Evolutionary conservation across 768 basidiomycete species (phyloP).

Genomic region (Boletus coccyginus): DNA sequence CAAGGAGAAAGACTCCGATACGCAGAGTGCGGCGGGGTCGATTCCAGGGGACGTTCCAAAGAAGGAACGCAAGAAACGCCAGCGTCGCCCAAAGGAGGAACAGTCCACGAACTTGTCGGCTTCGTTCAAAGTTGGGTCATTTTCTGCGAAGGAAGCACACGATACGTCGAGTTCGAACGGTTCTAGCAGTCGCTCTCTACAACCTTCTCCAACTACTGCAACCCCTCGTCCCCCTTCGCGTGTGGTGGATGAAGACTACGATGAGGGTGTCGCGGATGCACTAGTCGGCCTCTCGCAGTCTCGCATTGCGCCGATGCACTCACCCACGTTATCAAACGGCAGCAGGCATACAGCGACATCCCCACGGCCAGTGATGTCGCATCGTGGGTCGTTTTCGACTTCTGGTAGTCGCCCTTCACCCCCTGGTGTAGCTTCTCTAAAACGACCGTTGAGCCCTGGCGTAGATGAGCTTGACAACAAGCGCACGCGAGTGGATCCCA

Average conservation of each 20-base stretch:
- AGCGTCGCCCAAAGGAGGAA: constrained; percentile 44
- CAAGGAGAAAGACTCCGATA: constrained; percentile 50
- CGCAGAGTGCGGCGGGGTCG: constrained; percentile 30
- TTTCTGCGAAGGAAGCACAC: constrained; percentile 47
- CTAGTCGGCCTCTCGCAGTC: constrained; percentile 66
- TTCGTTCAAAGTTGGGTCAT: constrained; percentile 32
- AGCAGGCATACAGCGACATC: constrained; percentile 49
- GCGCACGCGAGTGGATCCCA: constrained; percentile 57
- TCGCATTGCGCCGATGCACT: constrained; percentile 38
- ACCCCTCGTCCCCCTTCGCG: constrained; percentile 61
- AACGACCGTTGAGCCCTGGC: constrained; percentile 68
- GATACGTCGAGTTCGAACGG: constrained; percentile 67
- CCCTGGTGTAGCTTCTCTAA: constrained; percentile 48
- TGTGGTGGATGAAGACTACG: constrained; percentile 88
- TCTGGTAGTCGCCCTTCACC: constrained; percentile 66
- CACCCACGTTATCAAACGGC: constrained; percentile 57
- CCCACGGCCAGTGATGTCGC: constrained; percentile 46
- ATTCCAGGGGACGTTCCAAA: constrained; percentile 43
- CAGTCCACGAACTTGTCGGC: constrained; percentile 31
- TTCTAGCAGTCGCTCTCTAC: constrained; percentile 59
- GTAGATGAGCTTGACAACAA: constrained; percentile 61
- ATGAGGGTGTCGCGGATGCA: constrained; percentile 86
- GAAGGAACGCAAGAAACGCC: constrained; percentile 56
- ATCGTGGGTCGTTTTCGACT: constrained; percentile 68
- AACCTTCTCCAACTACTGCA: constrained; percentile 68